Evolutionary conservation across 2,329 filamentous ascomycete genomes (phyloP).

Genomic region (Neoarthrinium moseri): DNA sequence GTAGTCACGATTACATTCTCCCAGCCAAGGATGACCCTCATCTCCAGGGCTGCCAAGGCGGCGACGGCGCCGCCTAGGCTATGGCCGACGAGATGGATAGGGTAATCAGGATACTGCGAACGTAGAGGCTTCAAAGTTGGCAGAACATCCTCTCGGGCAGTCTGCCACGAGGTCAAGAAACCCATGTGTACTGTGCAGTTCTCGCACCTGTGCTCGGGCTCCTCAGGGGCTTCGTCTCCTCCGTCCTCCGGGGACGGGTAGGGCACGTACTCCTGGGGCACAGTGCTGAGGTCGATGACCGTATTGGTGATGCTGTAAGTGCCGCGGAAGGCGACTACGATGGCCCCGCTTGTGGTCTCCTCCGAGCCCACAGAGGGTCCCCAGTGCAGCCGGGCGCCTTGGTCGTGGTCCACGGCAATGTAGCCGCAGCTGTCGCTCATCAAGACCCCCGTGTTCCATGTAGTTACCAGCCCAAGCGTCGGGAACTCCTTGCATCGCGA

Average conservation of each 20-base stretch:
- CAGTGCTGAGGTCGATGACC: slow-evolving; percentile 82
- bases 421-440: slow-evolving; percentile 93
- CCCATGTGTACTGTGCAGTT: slow-evolving; percentile 94
- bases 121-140: slow-evolving; percentile 61
- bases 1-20: slow-evolving; percentile 76
- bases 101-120: slow-evolving; percentile 65
- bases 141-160: slow-evolving; percentile 69
- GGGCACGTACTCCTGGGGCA: slow-evolving; percentile 87
- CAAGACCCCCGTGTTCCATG: slow-evolving; percentile 87
- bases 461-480: slow-evolving; percentile 72
- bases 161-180: slow-evolving; percentile 82
- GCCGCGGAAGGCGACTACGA: slow-evolving; percentile 87
- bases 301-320: slow-evolving; percentile 94
- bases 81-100: slow-evolving; percentile 81
- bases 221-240: slow-evolving; percentile 28
- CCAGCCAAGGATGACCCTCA: slow-evolving; percentile 71
- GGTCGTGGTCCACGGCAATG: slow-evolving; percentile 86
- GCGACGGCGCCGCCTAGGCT: slow-evolving; percentile 92
- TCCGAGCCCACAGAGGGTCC: slow-evolving; percentile 7
- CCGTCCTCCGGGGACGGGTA: slow-evolving; percentile 64
- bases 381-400: slow-evolving; percentile 38
- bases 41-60: slow-evolving; percentile 79
- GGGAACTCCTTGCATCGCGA: slow-evolving; percentile 86
- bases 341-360: slow-evolving; percentile 33
- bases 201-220: slow-evolving; percentile 58